phyloP scores from a whole-genome alignment of 805 yeast genomes.

The Torulaspora microellipsoides region DNA sequence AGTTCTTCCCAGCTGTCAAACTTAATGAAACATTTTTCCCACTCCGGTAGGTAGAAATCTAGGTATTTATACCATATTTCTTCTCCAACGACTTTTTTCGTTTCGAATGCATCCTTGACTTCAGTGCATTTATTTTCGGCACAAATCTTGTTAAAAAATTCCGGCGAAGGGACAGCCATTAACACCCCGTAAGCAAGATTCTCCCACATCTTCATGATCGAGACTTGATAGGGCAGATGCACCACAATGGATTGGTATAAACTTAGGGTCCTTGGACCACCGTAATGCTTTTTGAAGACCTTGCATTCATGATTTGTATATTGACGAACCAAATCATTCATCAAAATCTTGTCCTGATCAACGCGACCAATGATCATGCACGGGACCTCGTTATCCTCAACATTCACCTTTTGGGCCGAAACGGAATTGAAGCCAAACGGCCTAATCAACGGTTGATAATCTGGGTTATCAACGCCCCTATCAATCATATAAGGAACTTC shows the following conservation, averaged over 20 bases:
- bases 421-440: slow-evolving; percentile 9
- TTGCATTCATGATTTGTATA: slow-evolving; percentile 6
- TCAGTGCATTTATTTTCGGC: slow-evolving; percentile 1
- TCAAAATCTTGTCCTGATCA: slow-evolving; percentile 5
- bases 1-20: slow-evolving; percentile 9
- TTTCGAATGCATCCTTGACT: background rate
- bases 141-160: slow-evolving; percentile 8
- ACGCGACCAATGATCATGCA: slow-evolving; percentile 9
- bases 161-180: slow-evolving; percentile 10
- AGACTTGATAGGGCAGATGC: slow-evolving; percentile 14
- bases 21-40: slow-evolving; percentile 9
- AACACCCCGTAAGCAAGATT: slow-evolving; percentile 9
- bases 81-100: slow-evolving; percentile 7
- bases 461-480: slow-evolving; percentile 2
- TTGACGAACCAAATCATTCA: slow-evolving; percentile 1
- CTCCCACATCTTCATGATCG: slow-evolving; percentile 16
- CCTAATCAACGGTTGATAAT: slow-evolving; percentile 8
- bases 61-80: slow-evolving; percentile 4
- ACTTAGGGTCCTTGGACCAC: slow-evolving; percentile 13
- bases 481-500: slow-evolving; percentile 6
- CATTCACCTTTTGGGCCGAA: background rate
- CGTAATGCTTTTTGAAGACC: slow-evolving; percentile 3
- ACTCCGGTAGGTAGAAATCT: slow-evolving; percentile 11
- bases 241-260: slow-evolving; percentile 9
- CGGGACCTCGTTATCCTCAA: background rate